phyloP scores from a whole-genome alignment of 1,284 basidiomycete genomes.

The Moesziomyces globuligerus region DNA sequence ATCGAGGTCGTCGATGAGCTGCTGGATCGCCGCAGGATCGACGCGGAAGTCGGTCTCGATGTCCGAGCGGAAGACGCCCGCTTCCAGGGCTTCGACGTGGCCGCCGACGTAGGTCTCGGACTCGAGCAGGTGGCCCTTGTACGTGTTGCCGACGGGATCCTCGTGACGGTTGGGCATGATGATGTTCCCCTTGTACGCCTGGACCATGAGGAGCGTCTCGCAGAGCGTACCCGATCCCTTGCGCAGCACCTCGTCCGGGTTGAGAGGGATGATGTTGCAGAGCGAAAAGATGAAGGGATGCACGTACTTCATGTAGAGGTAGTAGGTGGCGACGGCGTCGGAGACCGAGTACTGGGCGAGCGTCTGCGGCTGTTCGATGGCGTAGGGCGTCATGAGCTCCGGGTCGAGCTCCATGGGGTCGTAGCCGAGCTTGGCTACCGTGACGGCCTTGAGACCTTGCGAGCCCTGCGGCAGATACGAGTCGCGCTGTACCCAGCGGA shows the following conservation, averaged over 20 bases:
- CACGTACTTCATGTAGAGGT: conserved; percentile 99
- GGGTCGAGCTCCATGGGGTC: conserved; percentile 97
- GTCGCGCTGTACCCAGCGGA: conserved; percentile 99
- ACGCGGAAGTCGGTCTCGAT: conserved; percentile 96
- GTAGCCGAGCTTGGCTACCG: conserved; percentile 95
- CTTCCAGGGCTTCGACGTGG: conserved; percentile 97
- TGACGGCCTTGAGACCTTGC: conserved; percentile 98
- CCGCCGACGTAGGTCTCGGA: conserved; percentile 99
- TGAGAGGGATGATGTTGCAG: conserved; percentile 98
- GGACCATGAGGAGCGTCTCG: conserved; percentile 98
- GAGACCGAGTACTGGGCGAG: conserved; percentile 99
- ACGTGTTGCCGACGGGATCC: conserved; percentile 90
- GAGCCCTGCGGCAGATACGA: conserved; percentile 99
- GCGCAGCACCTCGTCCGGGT: conserved; percentile 93
- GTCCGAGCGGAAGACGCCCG: conserved; percentile 96
- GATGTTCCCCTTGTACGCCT: conserved; percentile 89
- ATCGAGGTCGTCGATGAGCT: conserved; percentile 95
- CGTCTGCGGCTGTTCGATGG: conserved; percentile 91
- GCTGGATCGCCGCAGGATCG: conserved; percentile 83
- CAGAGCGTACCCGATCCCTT: conserved; percentile 97
- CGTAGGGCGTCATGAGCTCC: conserved; percentile 99
- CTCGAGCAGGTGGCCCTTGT: conserved; percentile 92
- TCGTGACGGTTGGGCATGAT: conserved; percentile 99
- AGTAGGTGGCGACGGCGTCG: conserved; percentile 99
- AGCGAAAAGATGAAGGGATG: conserved; percentile 99